These are phyloP conservation scores for Penicillium sp. DNA, from an alignment of 2,329 filamentous ascomycete species.

Conservation along the genomic window DNA sequence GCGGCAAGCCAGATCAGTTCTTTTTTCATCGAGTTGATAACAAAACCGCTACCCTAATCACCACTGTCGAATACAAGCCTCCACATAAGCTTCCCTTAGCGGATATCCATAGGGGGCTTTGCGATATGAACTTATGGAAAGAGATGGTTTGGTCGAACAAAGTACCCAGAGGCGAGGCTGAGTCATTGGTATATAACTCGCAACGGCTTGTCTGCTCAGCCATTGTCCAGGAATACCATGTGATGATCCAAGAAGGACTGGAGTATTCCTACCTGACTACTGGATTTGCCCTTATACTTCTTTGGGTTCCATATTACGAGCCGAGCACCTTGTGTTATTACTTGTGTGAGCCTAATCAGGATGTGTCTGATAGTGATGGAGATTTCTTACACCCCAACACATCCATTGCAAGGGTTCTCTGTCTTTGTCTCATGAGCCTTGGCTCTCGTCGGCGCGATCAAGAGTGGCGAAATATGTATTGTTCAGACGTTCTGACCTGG, in stretches of 20 bases:
- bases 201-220: background rate
- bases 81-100: background rate
- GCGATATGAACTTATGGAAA: background rate
- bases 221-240: background rate
- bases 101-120: background rate
- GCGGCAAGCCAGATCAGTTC: background rate
- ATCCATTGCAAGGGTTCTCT: too few species aligned
- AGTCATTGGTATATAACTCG: background rate
- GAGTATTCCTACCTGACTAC: background rate
- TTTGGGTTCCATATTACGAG: background rate
- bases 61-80: background rate
- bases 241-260: background rate
- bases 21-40: background rate
- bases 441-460: too few species aligned
- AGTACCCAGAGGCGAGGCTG: background rate
- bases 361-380: too few species aligned
- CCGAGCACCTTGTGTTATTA: background rate
- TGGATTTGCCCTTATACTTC: background rate
- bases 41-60: background rate
- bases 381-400: too few species aligned
- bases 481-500: too few species aligned
- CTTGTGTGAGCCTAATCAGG: too few species aligned
- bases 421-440: too few species aligned
- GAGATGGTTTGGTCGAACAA: background rate
- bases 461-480: too few species aligned